Percentiles rank a stretch among this genome's conserved stretches.
phyloP scores from a whole-genome alignment of 768 basidiomycete genomes.

The Serendipita sp. region DNA sequence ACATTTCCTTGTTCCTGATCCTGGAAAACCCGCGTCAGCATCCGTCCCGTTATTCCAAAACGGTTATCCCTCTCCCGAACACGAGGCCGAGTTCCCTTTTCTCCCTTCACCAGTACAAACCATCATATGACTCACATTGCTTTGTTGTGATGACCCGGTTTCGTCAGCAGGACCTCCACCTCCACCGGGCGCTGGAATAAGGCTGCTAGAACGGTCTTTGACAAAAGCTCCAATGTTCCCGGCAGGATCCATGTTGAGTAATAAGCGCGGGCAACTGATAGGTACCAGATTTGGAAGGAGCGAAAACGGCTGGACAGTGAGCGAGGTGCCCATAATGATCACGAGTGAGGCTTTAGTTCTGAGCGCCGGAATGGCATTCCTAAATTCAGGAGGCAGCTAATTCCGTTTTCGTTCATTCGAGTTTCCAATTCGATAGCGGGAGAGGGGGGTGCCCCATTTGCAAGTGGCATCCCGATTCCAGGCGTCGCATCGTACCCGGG shows the following conservation, averaged over 20 bases:
- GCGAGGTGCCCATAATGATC: conserved; percentile 80
- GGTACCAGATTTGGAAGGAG: conserved; percentile 46
- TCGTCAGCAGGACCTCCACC: background rate
- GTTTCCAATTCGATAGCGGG: too few species aligned
- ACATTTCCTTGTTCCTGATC: too few species aligned
- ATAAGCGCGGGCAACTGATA: conserved; percentile 51
- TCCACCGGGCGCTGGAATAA: background rate
- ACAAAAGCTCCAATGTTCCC: conserved; percentile 37
- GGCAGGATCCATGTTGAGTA: conserved; percentile 76
- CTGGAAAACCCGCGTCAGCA: too few species aligned
- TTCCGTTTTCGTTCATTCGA: background rate
- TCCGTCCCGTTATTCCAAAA: too few species aligned
- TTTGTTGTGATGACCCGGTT: background rate
- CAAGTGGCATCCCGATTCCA: too few species aligned
- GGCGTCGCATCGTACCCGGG: background rate
- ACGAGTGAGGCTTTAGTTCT: conserved; percentile 56
- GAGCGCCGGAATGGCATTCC: conserved; percentile 36
- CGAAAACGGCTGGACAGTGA: conserved; percentile 79
- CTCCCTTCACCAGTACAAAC: too few species aligned
- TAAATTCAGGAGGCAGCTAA: conserved; percentile 62
- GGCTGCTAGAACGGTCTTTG: background rate
- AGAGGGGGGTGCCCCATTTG: too few species aligned
- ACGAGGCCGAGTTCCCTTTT: too few species aligned
- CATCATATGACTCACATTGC: background rate
- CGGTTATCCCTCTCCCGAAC: too few species aligned